These are phyloP conservation scores for Alternaria sp. DNA, from an alignment of 2,329 filamentous ascomycete genomes.

Conservation along the genomic window DNA sequence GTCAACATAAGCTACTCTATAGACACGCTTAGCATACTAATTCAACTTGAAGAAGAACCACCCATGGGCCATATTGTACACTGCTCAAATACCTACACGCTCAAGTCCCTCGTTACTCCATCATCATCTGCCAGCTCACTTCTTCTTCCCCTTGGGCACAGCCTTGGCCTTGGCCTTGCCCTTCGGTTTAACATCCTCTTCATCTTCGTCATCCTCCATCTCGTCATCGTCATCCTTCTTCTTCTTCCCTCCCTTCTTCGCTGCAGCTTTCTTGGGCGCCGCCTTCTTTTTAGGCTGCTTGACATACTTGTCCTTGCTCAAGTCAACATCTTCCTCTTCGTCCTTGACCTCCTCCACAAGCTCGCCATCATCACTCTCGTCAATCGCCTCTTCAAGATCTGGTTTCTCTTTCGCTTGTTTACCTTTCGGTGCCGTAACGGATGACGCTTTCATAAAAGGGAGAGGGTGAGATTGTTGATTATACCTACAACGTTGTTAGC, in stretches of 20 bases:
- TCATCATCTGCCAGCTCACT: neutral
- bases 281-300: conserved; percentile 84
- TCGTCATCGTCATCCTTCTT: conserved; percentile 45
- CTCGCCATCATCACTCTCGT: conserved; percentile 79
- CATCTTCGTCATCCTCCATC: conserved; percentile 26
- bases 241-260: conserved; percentile 56
- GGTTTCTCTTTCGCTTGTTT: conserved; percentile 77
- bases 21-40: neutral
- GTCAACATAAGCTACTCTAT: neutral
- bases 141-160: conserved; percentile 13
- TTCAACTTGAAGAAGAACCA: neutral
- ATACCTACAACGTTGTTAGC: conserved; percentile 66
- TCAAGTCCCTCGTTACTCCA: neutral
- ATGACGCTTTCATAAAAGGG: conserved; percentile 94
- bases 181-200: conserved; percentile 62
- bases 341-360: conserved; percentile 58
- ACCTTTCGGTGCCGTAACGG: conserved; percentile 72
- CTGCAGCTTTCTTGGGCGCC: conserved; percentile 55
- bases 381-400: conserved; percentile 94
- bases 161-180: conserved; percentile 57
- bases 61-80: neutral
- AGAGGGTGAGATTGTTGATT: conserved; percentile 87
- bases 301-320: conserved; percentile 96
- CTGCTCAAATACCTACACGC: neutral
- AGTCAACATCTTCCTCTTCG: conserved; percentile 78